Base-by-base conservation (phyloP, 2,329 filamentous ascomycete genomes). In the Leptographium lundbergii region DNA sequence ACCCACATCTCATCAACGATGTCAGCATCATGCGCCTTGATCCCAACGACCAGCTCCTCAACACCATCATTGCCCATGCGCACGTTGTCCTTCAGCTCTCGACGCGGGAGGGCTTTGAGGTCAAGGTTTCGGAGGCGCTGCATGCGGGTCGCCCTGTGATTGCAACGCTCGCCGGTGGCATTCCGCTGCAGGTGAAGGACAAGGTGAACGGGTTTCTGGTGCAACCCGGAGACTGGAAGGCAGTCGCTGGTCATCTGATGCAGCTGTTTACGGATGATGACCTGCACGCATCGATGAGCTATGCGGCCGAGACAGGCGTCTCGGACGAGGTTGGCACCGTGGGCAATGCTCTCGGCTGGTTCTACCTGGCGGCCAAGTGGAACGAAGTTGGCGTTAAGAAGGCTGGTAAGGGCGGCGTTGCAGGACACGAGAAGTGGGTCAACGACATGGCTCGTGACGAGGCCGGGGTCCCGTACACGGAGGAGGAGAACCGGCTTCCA, bases 281-380 rank as follows among this genome's bases (percentile, higher is more conserved):
- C 22, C 75, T 89, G 24, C 88, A 89, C 69, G 70, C 79, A 56
- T 75, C 75, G 60, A 89, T 91, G 85, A 82, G 81, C 64, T 64
- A 77, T 9, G 86, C 80, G 63, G 88, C 88, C 0, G 73, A 73
- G 45, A 75, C 70, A 0, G 82, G 87, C 61, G 87, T 94, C 17
- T 89, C 85, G 61, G 89, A 94, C 67, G 89, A 94, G 69, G 87
- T 92, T 1, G 82, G 86, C 61, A 94, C 89, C 0, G 87, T 91
- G 1, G 89, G 89, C 0, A 91, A 91, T 69, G 84, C 85, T 1
- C 73, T 92, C 14, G 77, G 75, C 25, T 94, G 88, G 88, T 80
- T 89, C 68, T 92, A 89, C 69, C 75, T 94, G n/a, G 86, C 86
- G 0, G 80, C 83, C 64, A 83, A 81, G 68, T 77, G 87, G 69